A percentile compares a stretch with the other conserved stretches of the same genome.
Evolutionary conservation across 768 basidiomycete species (phyloP).

Genomic region (Termitomyces sp.): DNA sequence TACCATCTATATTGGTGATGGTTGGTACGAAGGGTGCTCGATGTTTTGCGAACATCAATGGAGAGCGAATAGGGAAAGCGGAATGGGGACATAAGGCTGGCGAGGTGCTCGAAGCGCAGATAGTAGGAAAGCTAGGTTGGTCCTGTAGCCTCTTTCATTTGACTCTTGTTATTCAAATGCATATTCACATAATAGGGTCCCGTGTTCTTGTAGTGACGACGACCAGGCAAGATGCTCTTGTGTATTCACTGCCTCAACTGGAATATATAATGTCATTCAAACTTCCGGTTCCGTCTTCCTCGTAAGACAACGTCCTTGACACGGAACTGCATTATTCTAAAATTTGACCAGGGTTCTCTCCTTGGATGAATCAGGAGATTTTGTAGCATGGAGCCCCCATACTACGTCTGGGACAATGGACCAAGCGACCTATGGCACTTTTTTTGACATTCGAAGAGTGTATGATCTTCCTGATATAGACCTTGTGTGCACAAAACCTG

Average conservation of each 20-base stretch:
- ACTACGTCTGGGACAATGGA: slow-evolving; percentile 27
- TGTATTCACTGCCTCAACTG: slow-evolving; percentile 62
- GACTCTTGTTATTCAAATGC: background rate
- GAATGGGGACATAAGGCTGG: slow-evolving; percentile 59
- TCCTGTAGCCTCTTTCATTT: background rate
- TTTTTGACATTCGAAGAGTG: slow-evolving; percentile 52
- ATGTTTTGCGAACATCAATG: slow-evolving; percentile 51
- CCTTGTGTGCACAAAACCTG: slow-evolving; percentile 33
- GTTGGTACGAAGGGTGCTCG: slow-evolving; percentile 57
- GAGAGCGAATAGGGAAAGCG: slow-evolving; percentile 58
- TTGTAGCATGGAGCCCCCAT: slow-evolving; percentile 37
- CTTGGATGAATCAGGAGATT: slow-evolving; percentile 40
- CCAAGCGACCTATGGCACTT: slow-evolving; percentile 44
- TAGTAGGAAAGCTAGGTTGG: slow-evolving; percentile 62
- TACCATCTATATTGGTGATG: slow-evolving; percentile 36
- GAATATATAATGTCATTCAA: slow-evolving; percentile 47
- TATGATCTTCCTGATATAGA: slow-evolving; percentile 50
- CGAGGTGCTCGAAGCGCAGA: slow-evolving; percentile 40
- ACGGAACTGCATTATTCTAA: background rate
- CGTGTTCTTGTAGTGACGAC: slow-evolving; percentile 55
- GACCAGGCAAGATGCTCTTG: slow-evolving; percentile 38
- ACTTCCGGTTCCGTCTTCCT: slow-evolving; percentile 24
- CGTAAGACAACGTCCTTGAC: slow-evolving; percentile 20
- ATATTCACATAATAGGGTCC: slow-evolving; percentile 27
- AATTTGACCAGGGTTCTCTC: slow-evolving; percentile 8